Conservation (phyloP, 768 basidiomycete species). For the Sarcomyxa edulis region DNA sequence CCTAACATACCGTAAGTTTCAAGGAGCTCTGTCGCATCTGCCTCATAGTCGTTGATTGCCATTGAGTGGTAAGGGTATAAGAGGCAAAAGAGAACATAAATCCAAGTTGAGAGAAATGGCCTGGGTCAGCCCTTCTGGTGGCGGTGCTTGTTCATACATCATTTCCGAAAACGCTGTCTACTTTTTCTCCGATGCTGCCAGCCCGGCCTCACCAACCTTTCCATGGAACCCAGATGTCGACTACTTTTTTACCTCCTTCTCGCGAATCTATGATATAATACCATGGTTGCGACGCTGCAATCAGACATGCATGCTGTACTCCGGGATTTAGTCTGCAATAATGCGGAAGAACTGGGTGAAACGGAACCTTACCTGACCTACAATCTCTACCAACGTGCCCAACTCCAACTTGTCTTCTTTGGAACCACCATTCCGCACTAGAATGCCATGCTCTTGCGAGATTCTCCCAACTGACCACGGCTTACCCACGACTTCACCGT, state of each 20-base stretch:
- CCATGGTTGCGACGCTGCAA: constrained; percentile 76
- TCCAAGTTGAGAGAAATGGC: no score
- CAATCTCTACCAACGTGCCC: constrained; percentile 63
- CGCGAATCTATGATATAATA: constrained; percentile 76
- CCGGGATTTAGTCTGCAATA: no score
- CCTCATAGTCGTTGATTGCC: constrained; percentile 62
- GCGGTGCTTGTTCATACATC: no score
- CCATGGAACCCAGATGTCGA: constrained; percentile 87
- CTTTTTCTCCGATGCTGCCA: no score
- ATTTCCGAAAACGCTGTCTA: no score
- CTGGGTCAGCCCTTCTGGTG: no score
- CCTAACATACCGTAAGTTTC: constrained; percentile 80
- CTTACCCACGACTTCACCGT: constrained; percentile 65
- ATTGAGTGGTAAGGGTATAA: no score
- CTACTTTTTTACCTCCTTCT: constrained; percentile 47
- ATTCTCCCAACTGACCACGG: constrained; percentile 61
- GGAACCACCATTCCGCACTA: constrained; percentile 31
- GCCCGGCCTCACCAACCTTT: constrained; percentile 85
- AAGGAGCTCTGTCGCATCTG: constrained; percentile 85
- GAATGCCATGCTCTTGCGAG: constrained; percentile 76
- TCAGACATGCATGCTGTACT: constrained; percentile 87
- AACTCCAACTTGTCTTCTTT: constrained; percentile 34
- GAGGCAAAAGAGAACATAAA: no score
- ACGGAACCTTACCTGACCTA: no score
- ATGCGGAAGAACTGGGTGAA: no score